phyloP scores from a whole-genome alignment of 228 moss, liverwort and hornwort genomes.

The Sphagnum fallax region DNA sequence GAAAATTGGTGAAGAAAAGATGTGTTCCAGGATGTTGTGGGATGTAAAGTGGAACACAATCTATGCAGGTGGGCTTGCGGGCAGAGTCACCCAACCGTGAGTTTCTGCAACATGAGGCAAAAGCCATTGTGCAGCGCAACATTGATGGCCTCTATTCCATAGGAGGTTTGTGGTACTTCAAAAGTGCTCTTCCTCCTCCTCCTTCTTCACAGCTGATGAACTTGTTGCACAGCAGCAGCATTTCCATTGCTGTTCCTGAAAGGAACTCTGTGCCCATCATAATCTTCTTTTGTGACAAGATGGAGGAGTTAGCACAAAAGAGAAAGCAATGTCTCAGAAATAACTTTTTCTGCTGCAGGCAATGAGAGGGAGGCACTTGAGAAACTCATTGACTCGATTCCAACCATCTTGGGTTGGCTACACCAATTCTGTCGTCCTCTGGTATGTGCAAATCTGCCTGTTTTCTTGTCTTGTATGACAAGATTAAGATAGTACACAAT shows the following conservation, averaged over 20 bases:
- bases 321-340: too few relatives aligned
- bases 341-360: neutral
- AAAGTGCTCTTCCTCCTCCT: neutral
- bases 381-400: slow-evolving; percentile 26
- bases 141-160: slow-evolving; percentile 42
- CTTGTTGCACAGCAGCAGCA: neutral
- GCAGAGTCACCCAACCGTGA: slow-evolving; percentile 15
- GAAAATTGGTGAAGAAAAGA: neutral
- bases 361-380: slow-evolving; percentile 2
- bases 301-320: too few relatives aligned
- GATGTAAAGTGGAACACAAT: neutral
- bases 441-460: neutral
- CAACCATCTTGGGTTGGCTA: slow-evolving; percentile 33
- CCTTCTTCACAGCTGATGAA: neutral
- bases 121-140: slow-evolving; percentile 24
- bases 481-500: too few relatives aligned
- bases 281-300: too few relatives aligned
- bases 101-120: slow-evolving; percentile 21
- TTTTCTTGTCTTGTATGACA: too few relatives aligned
- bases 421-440: neutral
- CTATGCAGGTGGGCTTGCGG: slow-evolving; percentile 25
- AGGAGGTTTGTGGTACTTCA: slow-evolving; percentile 15
- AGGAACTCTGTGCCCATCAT: slow-evolving; percentile 8
- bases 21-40: neutral
- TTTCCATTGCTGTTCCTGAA: slow-evolving; percentile 24